A percentile compares a stretch with the other conserved stretches of the same genome.
phyloP scores from a whole-genome alignment of 768 basidiomycete species.

The Sarcodon sp. region DNA sequence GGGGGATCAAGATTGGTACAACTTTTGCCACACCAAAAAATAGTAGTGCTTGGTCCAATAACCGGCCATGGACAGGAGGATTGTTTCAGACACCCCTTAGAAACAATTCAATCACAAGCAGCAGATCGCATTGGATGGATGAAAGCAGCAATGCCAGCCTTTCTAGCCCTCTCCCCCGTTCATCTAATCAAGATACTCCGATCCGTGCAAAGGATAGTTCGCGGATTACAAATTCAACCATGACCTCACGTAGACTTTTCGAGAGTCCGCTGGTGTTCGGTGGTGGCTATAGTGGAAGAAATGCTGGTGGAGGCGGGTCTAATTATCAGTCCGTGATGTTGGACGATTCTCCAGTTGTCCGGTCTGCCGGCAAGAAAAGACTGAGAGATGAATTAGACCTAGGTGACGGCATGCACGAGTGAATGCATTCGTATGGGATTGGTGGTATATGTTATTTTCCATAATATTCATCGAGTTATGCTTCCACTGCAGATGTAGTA shows the following conservation, averaged over 20 bases:
- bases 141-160: neutral
- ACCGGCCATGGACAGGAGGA: neutral
- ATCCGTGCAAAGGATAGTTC: neutral
- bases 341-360: neutral
- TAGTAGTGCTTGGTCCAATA: neutral
- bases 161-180: neutral
- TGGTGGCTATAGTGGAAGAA: neutral
- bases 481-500: too few relatives aligned
- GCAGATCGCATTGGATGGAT: neutral
- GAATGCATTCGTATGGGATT: too few relatives aligned
- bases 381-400: neutral
- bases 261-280: neutral
- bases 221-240: too few relatives aligned
- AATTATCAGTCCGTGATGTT: neutral
- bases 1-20: conserved; percentile 50
- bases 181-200: neutral
- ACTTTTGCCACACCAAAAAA: conserved; percentile 52
- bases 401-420: neutral
- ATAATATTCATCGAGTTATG: too few relatives aligned
- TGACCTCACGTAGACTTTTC: neutral
- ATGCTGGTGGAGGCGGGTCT: neutral
- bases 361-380: neutral
- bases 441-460: too few relatives aligned
- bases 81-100: neutral
- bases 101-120: neutral